phyloP scores from a whole-genome alignment of 305 asterid species.

The Coffea humblotiana region DNA sequence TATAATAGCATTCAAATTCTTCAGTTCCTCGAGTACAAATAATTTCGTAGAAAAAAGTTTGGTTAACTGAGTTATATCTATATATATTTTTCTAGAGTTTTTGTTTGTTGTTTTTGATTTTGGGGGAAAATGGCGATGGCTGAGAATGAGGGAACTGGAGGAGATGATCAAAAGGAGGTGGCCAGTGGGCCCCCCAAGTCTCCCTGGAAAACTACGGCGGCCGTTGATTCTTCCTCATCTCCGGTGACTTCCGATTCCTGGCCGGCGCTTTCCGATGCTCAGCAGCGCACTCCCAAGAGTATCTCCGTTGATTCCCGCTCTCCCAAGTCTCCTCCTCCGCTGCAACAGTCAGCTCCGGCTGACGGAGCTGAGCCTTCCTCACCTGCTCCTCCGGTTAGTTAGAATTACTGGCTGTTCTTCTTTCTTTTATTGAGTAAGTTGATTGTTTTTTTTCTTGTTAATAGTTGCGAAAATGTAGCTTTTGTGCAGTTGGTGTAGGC shows the following conservation, averaged over 20 bases:
- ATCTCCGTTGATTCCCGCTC: conserved; percentile 31
- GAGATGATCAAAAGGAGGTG: conserved; percentile 53
- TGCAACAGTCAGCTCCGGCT: conserved; percentile 3
- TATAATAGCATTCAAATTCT: background rate
- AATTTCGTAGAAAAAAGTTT: background rate
- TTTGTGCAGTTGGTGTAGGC: background rate
- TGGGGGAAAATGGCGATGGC: conserved; percentile 42
- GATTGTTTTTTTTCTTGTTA: background rate
- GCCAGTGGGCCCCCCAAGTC: conserved; percentile 46
- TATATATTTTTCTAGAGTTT: background rate
- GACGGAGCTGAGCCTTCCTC: conserved; percentile 38
- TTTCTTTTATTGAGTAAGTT: background rate
- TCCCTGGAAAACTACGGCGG: conserved; percentile 68
- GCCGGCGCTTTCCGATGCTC: conserved; percentile 79
- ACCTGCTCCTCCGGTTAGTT: conserved; percentile 34
- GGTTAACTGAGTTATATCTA: background rate
- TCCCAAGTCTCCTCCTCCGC: conserved; percentile 34
- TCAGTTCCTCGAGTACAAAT: too few species aligned
- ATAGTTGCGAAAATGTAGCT: background rate
- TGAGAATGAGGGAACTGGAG: conserved; percentile 46
- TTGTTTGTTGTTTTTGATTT: background rate
- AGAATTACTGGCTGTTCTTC: background rate
- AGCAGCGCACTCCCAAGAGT: conserved; percentile 47
- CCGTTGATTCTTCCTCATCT: conserved; percentile 31
- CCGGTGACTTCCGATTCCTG: conserved; percentile 57